Conservation (phyloP, 345 rosid species). For the Corchorus olitorius region DNA sequence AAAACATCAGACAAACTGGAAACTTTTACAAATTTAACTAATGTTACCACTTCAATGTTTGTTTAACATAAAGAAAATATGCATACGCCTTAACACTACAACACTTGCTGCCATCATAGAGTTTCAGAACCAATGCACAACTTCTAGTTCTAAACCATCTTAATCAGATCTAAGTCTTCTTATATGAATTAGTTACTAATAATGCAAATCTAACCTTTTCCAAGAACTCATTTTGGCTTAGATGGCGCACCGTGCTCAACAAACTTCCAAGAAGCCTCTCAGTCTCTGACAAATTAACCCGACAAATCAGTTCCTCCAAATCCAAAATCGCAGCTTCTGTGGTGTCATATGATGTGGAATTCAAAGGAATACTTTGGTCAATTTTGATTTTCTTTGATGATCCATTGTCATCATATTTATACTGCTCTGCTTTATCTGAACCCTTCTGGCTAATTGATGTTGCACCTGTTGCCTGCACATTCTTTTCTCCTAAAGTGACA, state of each 20-base stretch:
- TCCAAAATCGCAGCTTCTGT: slow-evolving; percentile 61
- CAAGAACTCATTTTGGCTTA: slow-evolving; percentile 22
- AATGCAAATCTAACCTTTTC: slow-evolving; percentile 1
- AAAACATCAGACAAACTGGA: not conserved
- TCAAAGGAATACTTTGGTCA: slow-evolving; percentile 28
- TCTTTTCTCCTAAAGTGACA: slow-evolving; percentile 20
- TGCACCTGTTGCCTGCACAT: slow-evolving; percentile 8
- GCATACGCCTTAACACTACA: not conserved
- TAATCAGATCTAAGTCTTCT: not conserved
- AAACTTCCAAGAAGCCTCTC: slow-evolving; percentile 44
- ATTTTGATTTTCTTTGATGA: slow-evolving; percentile 31
- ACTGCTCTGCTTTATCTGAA: slow-evolving; percentile 9
- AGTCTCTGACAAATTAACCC: slow-evolving; percentile 35
- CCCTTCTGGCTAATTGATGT: slow-evolving; percentile 2
- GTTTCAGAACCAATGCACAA: not conserved
- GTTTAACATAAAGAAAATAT: not conserved
- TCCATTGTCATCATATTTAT: slow-evolving; percentile 19
- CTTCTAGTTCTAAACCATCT: not conserved
- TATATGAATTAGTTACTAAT: not conserved
- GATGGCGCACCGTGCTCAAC: slow-evolving; percentile 42
- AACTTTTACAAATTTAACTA: not conserved
- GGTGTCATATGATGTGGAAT: slow-evolving; percentile 45
- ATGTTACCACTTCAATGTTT: no score
- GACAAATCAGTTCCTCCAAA: slow-evolving; percentile 60
- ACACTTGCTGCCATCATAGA: not conserved